Percentiles rank a stretch among this genome's conserved stretches.
These are phyloP conservation scores for Colletotrichum salicis DNA, from an alignment of 2,329 filamentous ascomycete genomes.

Conservation along the genomic window DNA sequence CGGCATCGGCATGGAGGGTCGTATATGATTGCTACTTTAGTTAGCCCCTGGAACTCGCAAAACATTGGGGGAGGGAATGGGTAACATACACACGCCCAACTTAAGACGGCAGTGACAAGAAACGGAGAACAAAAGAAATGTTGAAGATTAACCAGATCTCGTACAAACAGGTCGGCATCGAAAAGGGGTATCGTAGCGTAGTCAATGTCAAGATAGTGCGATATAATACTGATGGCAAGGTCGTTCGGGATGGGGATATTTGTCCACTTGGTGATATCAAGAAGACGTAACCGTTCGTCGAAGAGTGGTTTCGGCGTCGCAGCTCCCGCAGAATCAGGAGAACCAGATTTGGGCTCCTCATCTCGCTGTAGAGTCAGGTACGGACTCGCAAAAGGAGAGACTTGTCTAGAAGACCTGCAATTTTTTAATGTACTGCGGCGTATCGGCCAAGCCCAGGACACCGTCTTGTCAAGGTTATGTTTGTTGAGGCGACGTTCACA, in stretches of 20 bases:
- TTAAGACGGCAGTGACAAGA: constrained; percentile 14
- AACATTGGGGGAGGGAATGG: no score
- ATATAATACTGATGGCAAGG: background rate
- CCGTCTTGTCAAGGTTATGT: background rate
- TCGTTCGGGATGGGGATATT: constrained; percentile 15
- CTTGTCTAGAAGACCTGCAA: background rate
- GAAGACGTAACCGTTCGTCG: background rate
- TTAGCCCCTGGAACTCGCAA: background rate
- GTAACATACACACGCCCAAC: constrained; percentile 17
- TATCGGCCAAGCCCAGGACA: background rate
- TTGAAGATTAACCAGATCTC: background rate
- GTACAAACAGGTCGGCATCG: constrained; percentile 6
- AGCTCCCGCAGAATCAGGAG: background rate
- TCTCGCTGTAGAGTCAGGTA: constrained; percentile 3
- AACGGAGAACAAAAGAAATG: constrained; percentile 12
- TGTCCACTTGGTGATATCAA: constrained; percentile 16
- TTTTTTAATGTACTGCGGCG: background rate
- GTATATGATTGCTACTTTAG: constrained; percentile 5
- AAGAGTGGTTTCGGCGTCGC: background rate
- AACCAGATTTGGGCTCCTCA: background rate
- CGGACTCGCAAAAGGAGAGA: background rate
- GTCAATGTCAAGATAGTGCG: constrained; percentile 24
- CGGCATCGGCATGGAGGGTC: background rate
- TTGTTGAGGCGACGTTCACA: background rate
- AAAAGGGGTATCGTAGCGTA: constrained; percentile 23